Conservation (phyloP, 805 yeast species). For the Pichia phayaonensis region DNA sequence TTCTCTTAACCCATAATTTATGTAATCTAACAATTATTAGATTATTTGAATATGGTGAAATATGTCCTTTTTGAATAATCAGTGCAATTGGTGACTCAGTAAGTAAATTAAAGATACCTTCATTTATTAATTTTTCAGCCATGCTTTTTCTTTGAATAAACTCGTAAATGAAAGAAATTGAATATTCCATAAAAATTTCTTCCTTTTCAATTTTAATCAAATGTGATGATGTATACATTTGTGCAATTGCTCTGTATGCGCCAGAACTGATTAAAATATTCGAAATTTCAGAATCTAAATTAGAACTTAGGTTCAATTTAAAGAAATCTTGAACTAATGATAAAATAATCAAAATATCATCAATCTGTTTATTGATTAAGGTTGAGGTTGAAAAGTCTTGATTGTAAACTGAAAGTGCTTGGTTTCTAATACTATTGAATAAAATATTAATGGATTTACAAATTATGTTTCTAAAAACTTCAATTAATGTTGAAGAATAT, state of each 20-base stretch:
- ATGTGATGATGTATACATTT: constrained; percentile 63
- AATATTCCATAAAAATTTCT: constrained; percentile 62
- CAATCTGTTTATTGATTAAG: constrained; percentile 43
- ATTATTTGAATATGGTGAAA: constrained; percentile 38
- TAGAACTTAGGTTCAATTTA: constrained; percentile 38
- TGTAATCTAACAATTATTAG: constrained; percentile 35
- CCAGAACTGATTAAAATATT: constrained; percentile 48
- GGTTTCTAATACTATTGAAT: constrained; percentile 51
- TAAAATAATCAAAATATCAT: constrained; percentile 56
- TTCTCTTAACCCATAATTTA: constrained; percentile 79
- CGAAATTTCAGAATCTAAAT: constrained; percentile 44
- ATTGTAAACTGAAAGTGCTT: constrained; percentile 37
- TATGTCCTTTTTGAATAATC: constrained; percentile 57
- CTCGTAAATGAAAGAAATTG: constrained; percentile 63
- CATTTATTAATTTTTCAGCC: constrained; percentile 56
- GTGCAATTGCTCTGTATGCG: constrained; percentile 52
- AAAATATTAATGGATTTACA: constrained; percentile 59
- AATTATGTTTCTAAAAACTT: constrained; percentile 54
- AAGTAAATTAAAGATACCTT: constrained; percentile 60
- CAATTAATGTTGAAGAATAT: constrained; percentile 44
- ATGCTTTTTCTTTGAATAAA: constrained; percentile 51
- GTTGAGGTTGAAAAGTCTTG: constrained; percentile 27
- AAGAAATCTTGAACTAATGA: constrained; percentile 57
- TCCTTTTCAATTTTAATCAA: constrained; percentile 52
- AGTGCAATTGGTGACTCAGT: constrained; percentile 69